Evolutionary conservation across 78 protist species (phyloP).

Genomic region (Parvularia atlantis): DNA sequence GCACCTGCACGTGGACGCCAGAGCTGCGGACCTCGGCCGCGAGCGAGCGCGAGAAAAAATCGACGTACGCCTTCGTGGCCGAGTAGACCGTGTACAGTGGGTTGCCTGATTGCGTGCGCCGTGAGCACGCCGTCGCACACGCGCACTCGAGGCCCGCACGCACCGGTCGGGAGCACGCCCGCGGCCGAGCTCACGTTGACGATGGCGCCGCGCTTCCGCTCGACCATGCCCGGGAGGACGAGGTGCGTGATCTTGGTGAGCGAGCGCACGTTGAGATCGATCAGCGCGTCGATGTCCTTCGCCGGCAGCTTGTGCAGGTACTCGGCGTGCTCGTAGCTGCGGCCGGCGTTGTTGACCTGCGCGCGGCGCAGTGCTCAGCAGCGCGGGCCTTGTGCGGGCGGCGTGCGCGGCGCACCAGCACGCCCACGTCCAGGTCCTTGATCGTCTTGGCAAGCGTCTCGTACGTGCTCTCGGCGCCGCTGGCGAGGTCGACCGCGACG

Average conservation of each 20-base stretch:
- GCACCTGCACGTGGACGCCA: conserved; percentile 33
- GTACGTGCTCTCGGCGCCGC: too few species aligned
- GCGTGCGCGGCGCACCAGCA: conserved; percentile 18
- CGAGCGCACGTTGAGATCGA: conserved; percentile 31
- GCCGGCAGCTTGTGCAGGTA: conserved; percentile 27
- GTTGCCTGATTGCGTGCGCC: too few species aligned
- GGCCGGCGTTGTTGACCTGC: conserved; percentile 41
- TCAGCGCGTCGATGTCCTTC: conserved; percentile 9
- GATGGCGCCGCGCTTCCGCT: conserved; percentile 35
- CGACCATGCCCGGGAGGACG: conserved; percentile 1
- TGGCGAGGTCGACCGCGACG: background rate
- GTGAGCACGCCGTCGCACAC: too few species aligned
- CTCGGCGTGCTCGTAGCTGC: conserved; percentile 41
- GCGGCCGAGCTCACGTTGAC: conserved; percentile 38
- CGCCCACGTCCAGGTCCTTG: background rate
- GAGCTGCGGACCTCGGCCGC: conserved; percentile 14
- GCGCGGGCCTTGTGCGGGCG: too few species aligned
- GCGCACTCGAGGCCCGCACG: too few species aligned
- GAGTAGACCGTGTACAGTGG: conserved; percentile 46
- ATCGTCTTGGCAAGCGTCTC: too few species aligned
- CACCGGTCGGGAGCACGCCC: conserved; percentile 9
- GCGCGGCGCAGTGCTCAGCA: too few species aligned
- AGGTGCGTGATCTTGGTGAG: conserved; percentile 11
- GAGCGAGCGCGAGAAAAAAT: conserved; percentile 34
- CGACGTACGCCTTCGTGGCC: conserved; percentile 50